Base-by-base conservation (phyloP, 1,284 basidiomycete genomes). In the Leccinum pachyderme region DNA sequence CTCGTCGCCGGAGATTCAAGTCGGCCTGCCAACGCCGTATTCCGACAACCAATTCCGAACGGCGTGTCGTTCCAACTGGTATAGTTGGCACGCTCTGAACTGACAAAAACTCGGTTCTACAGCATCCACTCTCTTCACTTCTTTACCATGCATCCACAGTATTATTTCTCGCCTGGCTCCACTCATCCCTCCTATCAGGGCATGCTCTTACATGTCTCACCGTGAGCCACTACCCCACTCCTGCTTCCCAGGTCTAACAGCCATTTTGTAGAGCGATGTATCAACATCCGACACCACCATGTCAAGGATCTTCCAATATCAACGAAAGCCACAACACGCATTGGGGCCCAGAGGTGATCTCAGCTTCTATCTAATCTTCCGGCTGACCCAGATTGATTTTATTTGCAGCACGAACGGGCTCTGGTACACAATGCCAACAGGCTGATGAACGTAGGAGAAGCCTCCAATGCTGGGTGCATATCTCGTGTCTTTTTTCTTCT, bases 61-160 rank as follows among this genome's bases (percentile, higher is more conserved):
- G 24, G 18, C 29, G 51, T 11, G 28, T 7, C 29, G 15, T 0
- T 27, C 51, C 63, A 28, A 11, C 48, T 65, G 27, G 28, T 18
- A 15, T 39, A 35, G 47, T 53, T 63, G 65, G 65, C 39, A 39
- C 28, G 52, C 11, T 24, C 4, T 37, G 33, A 1, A 7, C 4
- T 8, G 4, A 3, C 41, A 58, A 4, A 53, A 64, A 64, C 52
- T 29, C 3, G 0, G 3, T 2, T 3, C 25, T 1, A 0, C 13
- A 24, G 1, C 27, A 0, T 7, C 33, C 29, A 0, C 7, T 0
- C 9, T 24, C 7, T 11, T 13, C 4, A 0, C 5, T 2, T 18
- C 39, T 5, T 29, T 33, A 6, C 4, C 6, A 50, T 56, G 39
- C 0, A 44, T 11, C 15, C 1, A 3, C 13, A 22, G 3, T 1